Evolutionary conservation across 306 rosid genomes (phyloP), one percentile per base, ranked within the genome.

Genomic region (Inga oerstediana): DNA sequence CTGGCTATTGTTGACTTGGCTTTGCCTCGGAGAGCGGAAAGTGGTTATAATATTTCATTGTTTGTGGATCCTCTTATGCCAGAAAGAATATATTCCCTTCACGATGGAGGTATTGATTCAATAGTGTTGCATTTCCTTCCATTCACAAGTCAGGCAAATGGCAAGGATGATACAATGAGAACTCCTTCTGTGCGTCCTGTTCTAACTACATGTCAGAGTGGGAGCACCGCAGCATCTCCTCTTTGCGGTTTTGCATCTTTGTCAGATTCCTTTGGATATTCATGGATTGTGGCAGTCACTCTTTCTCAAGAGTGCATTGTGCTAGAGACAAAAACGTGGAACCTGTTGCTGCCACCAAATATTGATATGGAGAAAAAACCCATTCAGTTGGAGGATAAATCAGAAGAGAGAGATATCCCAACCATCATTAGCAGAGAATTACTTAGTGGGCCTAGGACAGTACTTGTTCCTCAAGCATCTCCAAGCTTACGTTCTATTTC

Each of bases 211-310:
- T 97, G 97, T 89, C 97, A 90, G 89, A 96, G 91, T 51, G 97
- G 93, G 72, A 41, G 30, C 76, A 76, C 93, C 75, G 80, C 88
- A 43, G 90, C 83, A 75, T 89, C 88, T 68, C 90, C 94, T 6
- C 88, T 97, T 30, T 89, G 87, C 74, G 98, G 99, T 32, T 97
- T 91, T 86, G 92, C 85, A 83, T 92, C 98, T 41, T 76, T 97
- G 79, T 94, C 95, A 5, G 99, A 97, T 94, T 92, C 99, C 48
- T 97, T 97, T 81, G 99, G 98, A 72, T 97, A 91, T 91, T 94
- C 98, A 8, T 97, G 99, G 99, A 88, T 92, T 82, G 92, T 92
- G 75, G 97, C 94, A 62, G 90, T 90, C 78, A 87, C 98, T 65
- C 81, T 77, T 87, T 87, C 91, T 81, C 90, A 37, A 46, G 98